A percentile compares a stretch with the other conserved stretches of the same genome.
Evolutionary conservation across 352 stramenopile species (phyloP).

Genomic region (Phytopythium chamaehyphon): DNA sequence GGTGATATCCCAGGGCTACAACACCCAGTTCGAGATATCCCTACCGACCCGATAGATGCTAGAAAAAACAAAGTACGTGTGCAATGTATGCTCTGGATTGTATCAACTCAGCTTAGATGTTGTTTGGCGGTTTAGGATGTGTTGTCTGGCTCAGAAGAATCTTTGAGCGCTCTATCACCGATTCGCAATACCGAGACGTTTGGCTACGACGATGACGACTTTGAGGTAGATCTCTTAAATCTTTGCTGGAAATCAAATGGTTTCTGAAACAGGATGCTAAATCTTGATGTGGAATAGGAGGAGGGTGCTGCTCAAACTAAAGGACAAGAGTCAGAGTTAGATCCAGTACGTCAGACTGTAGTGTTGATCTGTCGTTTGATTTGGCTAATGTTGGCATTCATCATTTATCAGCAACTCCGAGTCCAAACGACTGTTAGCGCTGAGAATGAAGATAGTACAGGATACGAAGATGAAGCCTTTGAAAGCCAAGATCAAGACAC

Average conservation of each 20-base stretch:
- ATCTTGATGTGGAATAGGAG: too few relatives aligned
- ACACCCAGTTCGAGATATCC: background rate
- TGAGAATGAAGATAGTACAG: constrained; percentile 9
- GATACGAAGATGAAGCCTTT: constrained; percentile 47
- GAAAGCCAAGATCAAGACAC: constrained; percentile 21
- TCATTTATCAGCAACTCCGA: too few relatives aligned
- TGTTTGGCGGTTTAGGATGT: too few relatives aligned
- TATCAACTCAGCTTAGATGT: too few relatives aligned
- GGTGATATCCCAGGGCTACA: constrained; percentile 3
- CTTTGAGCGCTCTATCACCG: background rate
- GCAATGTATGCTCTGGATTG: too few relatives aligned
- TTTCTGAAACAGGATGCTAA: constrained; percentile 3
- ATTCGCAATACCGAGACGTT: constrained; percentile 30
- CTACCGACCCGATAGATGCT: too few relatives aligned
- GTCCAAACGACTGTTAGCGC: too few relatives aligned
- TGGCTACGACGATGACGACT: constrained; percentile 76
- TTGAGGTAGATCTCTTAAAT: constrained; percentile 36
- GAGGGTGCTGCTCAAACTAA: background rate
- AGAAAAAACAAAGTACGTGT: too few relatives aligned
- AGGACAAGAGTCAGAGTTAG: background rate
- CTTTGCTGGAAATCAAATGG: too few relatives aligned
- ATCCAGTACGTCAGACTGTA: too few relatives aligned
- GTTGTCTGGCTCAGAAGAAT: too few relatives aligned
- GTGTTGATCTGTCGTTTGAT: background rate
- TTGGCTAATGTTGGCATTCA: too few relatives aligned